Percentiles rank a stretch among this genome's conserved stretches.
Evolutionary conservation across 805 yeast species (phyloP).

Genomic region (Wickerhamiella vanderwaltii): DNA sequence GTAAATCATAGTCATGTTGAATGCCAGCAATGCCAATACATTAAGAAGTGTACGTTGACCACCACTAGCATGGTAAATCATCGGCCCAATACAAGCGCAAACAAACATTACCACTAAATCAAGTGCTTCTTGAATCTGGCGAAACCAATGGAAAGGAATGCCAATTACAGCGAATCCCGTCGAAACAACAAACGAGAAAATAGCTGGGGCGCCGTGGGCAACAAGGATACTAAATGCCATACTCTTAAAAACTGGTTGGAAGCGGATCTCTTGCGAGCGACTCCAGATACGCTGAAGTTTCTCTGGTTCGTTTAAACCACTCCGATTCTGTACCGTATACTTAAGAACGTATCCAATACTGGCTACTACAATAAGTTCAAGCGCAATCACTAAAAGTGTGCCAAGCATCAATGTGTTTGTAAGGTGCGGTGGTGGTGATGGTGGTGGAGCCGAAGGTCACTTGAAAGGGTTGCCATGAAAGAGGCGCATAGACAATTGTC

Average conservation of each 20-base stretch:
- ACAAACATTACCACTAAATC: conserved; percentile 12
- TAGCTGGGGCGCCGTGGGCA: conserved; percentile 22
- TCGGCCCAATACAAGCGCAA: conserved; percentile 16
- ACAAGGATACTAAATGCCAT: conserved; percentile 20
- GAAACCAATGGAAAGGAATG: conserved; percentile 3
- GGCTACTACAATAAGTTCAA: conserved; percentile 16
- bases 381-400: conserved; percentile 4
- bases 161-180: conserved; percentile 3
- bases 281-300: conserved; percentile 25
- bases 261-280: conserved; percentile 23
- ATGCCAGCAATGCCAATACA: conserved; percentile 16
- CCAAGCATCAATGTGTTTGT: conserved; percentile 2
- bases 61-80: conserved; percentile 22
- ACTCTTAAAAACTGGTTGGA: conserved; percentile 22
- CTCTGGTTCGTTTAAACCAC: conserved; percentile 24
- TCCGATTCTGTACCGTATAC: conserved; percentile 21
- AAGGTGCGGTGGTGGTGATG: neutral
- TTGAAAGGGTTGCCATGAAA: too few relatives aligned
- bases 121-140: conserved; percentile 6
- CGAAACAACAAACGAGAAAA: conserved; percentile 12
- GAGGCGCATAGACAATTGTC: too few relatives aligned
- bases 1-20: conserved; percentile 16
- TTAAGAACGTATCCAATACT: conserved; percentile 17
- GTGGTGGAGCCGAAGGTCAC: too few relatives aligned
- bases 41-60: conserved; percentile 14